Percentiles rank a stretch among this genome's conserved stretches.
Conservation (phyloP, 108 stramenopile genomes). For the Skeletonema costatum region DNA sequence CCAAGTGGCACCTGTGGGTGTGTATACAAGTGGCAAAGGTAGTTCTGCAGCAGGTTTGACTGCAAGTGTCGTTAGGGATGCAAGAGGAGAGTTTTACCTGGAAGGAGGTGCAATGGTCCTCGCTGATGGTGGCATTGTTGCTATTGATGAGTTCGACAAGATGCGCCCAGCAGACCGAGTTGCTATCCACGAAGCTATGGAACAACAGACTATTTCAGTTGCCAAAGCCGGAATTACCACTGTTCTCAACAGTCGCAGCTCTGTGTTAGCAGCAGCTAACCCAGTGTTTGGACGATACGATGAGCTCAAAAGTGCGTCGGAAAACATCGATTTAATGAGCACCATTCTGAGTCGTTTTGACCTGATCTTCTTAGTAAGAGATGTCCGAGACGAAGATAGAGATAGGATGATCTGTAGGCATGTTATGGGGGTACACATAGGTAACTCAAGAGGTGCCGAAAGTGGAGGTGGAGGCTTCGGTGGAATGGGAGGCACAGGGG, state of each 20-base stretch:
- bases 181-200: constrained; percentile 99
- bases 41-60: constrained; percentile 97
- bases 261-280: constrained; percentile 98
- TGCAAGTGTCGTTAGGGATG: constrained; percentile 90
- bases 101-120: constrained; percentile 99
- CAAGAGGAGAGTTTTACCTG: constrained; percentile 96
- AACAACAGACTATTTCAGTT: constrained; percentile 99
- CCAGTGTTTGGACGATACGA: constrained; percentile 99
- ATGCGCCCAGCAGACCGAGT: constrained; percentile 98
- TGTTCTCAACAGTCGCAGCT: constrained; percentile 90
- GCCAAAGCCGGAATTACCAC: constrained; percentile 99
- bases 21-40: constrained; percentile 99
- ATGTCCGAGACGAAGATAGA: constrained; percentile 94
- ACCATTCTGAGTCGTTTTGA: constrained; percentile 98
- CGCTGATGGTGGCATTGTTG: constrained; percentile 99
- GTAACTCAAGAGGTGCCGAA: constrained; percentile 51
- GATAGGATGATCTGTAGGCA: constrained; percentile 96
- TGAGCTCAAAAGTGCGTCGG: constrained; percentile 93
- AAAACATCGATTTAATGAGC: constrained; percentile 99
- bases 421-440: constrained; percentile 97
- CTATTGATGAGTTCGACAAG: constrained; percentile 98
- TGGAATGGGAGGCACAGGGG: constrained; percentile 18
- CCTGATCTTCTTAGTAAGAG: constrained; percentile 97
- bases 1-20: constrained; percentile 95
- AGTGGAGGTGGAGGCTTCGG: constrained; percentile 27